Percentiles rank a stretch among this genome's conserved stretches.
These are phyloP conservation scores for Arthrinium phaeospermum DNA, from an alignment of 2,329 filamentous ascomycete genomes.

Conservation along the genomic window DNA sequence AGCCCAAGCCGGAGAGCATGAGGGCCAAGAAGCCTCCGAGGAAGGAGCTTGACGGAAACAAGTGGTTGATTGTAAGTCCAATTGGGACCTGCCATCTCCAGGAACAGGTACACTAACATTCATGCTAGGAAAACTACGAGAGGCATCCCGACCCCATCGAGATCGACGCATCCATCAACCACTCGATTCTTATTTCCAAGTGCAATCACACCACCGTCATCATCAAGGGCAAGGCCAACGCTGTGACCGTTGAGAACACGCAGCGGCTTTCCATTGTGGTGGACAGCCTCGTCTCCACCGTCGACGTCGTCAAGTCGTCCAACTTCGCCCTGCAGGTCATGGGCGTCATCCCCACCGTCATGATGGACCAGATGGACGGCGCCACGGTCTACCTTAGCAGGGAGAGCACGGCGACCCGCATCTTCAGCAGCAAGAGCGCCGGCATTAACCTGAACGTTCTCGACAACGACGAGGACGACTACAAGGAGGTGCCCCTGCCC, in stretches of 20 bases:
- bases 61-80: conserved; percentile 80
- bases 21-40: conserved; percentile 80
- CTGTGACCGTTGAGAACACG: conserved; percentile 94
- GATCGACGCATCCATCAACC: conserved; percentile 80
- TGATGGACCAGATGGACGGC: conserved; percentile 92
- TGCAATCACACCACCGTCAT: conserved; percentile 92
- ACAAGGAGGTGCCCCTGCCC: conserved; percentile 84
- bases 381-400: conserved; percentile 86
- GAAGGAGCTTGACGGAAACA: conserved; percentile 84
- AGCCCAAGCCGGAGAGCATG: conserved; percentile 86
- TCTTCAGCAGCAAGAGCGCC: conserved; percentile 88
- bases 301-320: conserved; percentile 90
- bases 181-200: conserved; percentile 89
- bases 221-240: conserved; percentile 91
- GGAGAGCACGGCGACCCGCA: conserved; percentile 76
- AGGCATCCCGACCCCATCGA: conserved; percentile 74
- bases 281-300: conserved; percentile 57
- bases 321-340: conserved; percentile 95
- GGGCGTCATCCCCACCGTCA: conserved; percentile 82
- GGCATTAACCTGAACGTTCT: conserved; percentile 88
- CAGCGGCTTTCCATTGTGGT: conserved; percentile 80
- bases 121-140: conserved; percentile 85
- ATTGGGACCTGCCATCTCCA: neutral
- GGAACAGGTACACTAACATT: neutral
- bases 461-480: conserved; percentile 74